A percentile compares a stretch with the other conserved stretches of the same genome.
These are phyloP conservation scores for Starmerella roubikii DNA, from an alignment of 805 yeast species.

Conservation along the genomic window DNA sequence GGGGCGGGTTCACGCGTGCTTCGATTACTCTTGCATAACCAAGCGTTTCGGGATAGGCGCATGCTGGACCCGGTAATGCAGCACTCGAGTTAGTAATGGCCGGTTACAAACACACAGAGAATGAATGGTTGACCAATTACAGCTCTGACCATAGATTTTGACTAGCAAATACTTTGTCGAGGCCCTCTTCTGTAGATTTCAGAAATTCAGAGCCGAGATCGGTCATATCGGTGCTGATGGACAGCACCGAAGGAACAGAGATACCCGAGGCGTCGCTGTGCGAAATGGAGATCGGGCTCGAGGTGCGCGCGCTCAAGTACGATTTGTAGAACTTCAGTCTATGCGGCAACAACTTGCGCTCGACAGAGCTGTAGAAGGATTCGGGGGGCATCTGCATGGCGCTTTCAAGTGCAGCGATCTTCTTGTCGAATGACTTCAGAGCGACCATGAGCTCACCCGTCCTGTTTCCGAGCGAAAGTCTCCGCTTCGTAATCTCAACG, in stretches of 20 bases:
- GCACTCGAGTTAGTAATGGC: too few relatives aligned
- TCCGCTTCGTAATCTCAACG: constrained; percentile 1
- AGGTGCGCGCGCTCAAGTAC: too few relatives aligned
- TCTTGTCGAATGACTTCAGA: constrained; percentile 1
- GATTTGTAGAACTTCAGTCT: background rate
- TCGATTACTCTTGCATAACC: too few relatives aligned
- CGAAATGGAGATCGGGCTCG: too few relatives aligned
- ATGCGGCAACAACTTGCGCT: constrained; percentile 1
- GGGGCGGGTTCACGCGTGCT: too few relatives aligned
- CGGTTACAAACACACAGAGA: too few relatives aligned
- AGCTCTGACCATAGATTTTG: background rate
- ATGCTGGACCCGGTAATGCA: too few relatives aligned
- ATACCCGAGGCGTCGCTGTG: too few relatives aligned
- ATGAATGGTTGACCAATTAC: too few relatives aligned
- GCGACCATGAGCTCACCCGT: constrained; percentile 11
- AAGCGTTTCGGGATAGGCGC: too few relatives aligned
- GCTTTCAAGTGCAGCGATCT: constrained; percentile 4
- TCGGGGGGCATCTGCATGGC: constrained; percentile 10
- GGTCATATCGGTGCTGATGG: background rate
- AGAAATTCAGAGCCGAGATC: background rate
- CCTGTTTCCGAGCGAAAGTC: constrained; percentile 7
- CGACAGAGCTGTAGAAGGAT: constrained; percentile 3
- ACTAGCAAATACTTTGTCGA: too few relatives aligned
- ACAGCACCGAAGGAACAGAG: background rate
- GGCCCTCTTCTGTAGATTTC: background rate